Conservation (phyloP, 2,329 filamentous ascomycete genomes). For the Phoma sp. region DNA sequence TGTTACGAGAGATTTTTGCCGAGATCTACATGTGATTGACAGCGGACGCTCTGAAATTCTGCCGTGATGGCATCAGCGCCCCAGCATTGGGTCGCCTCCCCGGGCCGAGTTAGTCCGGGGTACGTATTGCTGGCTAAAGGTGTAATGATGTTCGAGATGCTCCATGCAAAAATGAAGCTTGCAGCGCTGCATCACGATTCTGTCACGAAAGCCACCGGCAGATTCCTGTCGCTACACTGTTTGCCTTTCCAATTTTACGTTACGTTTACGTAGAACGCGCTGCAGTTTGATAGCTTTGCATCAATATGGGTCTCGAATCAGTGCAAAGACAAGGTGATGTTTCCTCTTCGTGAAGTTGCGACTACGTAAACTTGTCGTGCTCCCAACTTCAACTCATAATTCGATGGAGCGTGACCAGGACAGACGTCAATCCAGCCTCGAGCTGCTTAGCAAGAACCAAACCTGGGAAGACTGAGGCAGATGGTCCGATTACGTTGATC, state of each 20-base stretch:
- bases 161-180: not conserved
- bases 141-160: not conserved
- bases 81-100: constrained; percentile 2
- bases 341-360: too few relatives aligned
- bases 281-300: too few relatives aligned
- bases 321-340: too few relatives aligned
- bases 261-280: too few relatives aligned
- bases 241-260: too few relatives aligned
- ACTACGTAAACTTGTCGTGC: too few relatives aligned
- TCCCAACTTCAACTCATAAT: too few relatives aligned
- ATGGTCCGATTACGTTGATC: constrained; percentile 9
- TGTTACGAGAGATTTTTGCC: constrained; percentile 32
- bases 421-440: too few relatives aligned
- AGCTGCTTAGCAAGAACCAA: too few relatives aligned
- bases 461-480: not conserved
- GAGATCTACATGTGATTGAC: constrained; percentile 32
- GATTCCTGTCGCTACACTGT: not conserved
- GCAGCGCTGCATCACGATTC: not conserved
- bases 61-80: constrained; percentile 5
- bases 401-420: too few relatives aligned
- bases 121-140: constrained; percentile 3
- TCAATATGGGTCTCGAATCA: too few relatives aligned
- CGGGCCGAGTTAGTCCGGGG: constrained; percentile 29
- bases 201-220: not conserved
- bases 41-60: constrained; percentile 11